phyloP scores from a whole-genome alignment of 371 early-diverging fungal genomes.

The Amoeboaphelidium protococcarum region DNA sequence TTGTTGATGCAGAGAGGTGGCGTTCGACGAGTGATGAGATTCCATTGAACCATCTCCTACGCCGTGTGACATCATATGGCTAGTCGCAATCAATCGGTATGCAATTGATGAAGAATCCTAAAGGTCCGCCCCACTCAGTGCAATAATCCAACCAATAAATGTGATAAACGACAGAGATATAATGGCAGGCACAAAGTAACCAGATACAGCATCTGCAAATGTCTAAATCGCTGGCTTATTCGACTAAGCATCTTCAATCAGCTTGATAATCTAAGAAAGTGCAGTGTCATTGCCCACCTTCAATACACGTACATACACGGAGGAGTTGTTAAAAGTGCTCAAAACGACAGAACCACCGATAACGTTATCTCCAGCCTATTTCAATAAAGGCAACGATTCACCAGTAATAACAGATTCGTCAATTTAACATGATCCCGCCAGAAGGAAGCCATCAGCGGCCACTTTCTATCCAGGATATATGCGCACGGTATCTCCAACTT shows the following conservation, averaged over 20 bases:
- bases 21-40: too few relatives aligned
- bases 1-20: too few relatives aligned
- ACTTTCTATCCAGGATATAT: conserved; percentile 76
- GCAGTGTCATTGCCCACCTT: conserved; percentile 67
- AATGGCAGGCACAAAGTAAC: conserved; percentile 68
- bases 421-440: conserved; percentile 49
- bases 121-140: conserved; percentile 12
- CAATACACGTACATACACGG: too few relatives aligned
- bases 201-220: conserved; percentile 50
- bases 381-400: conserved; percentile 67
- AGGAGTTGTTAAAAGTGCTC: too few relatives aligned
- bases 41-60: too few relatives aligned
- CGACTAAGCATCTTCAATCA: conserved; percentile 69
- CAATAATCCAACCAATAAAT: conserved; percentile 42
- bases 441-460: conserved; percentile 71
- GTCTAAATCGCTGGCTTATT: conserved; percentile 63
- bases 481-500: conserved; percentile 52
- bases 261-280: conserved; percentile 50
- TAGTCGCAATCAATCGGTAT: too few relatives aligned
- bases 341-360: conserved; percentile 87
- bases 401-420: conserved; percentile 98
- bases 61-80: neutral
- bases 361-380: conserved; percentile 30
- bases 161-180: conserved; percentile 38
- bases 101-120: too few relatives aligned